A percentile compares a stretch with the other conserved stretches of the same genome.
phyloP scores from a whole-genome alignment of 345 rosid species.

The Physaria fendleri region DNA sequence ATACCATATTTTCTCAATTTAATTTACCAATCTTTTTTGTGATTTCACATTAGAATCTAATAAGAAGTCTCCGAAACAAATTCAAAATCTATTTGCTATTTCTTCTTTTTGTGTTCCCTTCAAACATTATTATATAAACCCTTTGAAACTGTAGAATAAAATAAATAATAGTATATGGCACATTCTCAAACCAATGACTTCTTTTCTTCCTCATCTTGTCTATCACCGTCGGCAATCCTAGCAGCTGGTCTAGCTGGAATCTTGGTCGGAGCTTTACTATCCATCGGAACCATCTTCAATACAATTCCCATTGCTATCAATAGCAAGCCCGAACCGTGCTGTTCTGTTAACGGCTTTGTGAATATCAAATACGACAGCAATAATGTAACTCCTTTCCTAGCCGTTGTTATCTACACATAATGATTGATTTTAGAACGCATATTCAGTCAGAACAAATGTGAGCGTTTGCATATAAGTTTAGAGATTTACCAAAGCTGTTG shows the following conservation, averaged over 20 bases:
- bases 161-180: not conserved
- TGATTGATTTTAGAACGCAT: not conserved
- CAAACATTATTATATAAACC: slow-evolving; percentile 17
- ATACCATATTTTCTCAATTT: no score
- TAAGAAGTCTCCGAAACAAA: not conserved
- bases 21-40: no score
- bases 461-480: not conserved
- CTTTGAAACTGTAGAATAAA: not conserved
- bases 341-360: slow-evolving; percentile 80
- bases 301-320: slow-evolving; percentile 74
- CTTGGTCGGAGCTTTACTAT: slow-evolving; percentile 30
- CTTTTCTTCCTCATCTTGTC: slow-evolving; percentile 47
- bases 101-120: not conserved
- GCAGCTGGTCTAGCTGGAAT: slow-evolving; percentile 5
- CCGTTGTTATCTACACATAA: slow-evolving; percentile 31
- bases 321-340: slow-evolving; percentile 66
- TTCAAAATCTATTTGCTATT: slow-evolving; percentile 2
- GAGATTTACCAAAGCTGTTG: slow-evolving; percentile 77
- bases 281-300: slow-evolving; percentile 47
- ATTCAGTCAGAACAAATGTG: not conserved
- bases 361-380: slow-evolving; percentile 78
- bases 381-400: slow-evolving; percentile 54
- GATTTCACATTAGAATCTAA: not conserved
- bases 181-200: slow-evolving; percentile 44
- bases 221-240: slow-evolving; percentile 3